Conservation (phyloP, 768 basidiomycete genomes). For the Calocera viscosa region DNA sequence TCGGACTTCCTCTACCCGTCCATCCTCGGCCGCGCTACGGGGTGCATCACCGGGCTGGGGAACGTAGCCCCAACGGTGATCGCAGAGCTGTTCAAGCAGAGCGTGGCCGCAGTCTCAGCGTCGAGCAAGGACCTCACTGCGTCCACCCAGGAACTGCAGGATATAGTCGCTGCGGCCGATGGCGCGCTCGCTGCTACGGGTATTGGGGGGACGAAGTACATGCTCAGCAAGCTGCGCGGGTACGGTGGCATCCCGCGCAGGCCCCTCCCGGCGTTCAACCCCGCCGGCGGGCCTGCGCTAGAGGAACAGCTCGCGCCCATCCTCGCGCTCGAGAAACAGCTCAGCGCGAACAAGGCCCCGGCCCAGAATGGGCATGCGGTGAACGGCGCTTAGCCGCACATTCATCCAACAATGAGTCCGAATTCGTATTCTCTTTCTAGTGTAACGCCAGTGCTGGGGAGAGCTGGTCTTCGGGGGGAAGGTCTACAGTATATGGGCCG, state of each 20-base stretch:
- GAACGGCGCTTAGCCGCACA: no score
- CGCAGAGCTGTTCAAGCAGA: constrained; percentile 48
- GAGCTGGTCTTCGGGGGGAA: no score
- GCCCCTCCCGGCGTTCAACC: constrained; percentile 53
- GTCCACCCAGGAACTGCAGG: constrained; percentile 65
- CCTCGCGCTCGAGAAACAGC: background rate
- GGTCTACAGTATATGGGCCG: no score
- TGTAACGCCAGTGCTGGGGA: no score
- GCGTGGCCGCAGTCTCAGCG: constrained; percentile 43
- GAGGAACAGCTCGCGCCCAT: background rate
- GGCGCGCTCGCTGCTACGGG: constrained; percentile 62
- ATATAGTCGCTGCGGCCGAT: constrained; percentile 68
- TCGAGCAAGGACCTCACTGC: constrained; percentile 37
- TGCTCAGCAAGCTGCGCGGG: constrained; percentile 54
- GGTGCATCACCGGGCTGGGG: constrained; percentile 81
- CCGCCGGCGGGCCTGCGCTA: background rate
- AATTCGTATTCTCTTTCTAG: no score
- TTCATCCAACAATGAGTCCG: no score
- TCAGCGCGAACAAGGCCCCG: background rate
- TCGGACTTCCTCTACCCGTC: constrained; percentile 72
- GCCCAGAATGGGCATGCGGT: no score
- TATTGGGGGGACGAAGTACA: constrained; percentile 72
- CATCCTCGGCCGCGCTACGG: constrained; percentile 59
- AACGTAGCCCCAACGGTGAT: constrained; percentile 69
- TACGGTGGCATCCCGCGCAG: constrained; percentile 71